phyloP scores from a whole-genome alignment of 306 rosid species.

The Cicer yamashitae region DNA sequence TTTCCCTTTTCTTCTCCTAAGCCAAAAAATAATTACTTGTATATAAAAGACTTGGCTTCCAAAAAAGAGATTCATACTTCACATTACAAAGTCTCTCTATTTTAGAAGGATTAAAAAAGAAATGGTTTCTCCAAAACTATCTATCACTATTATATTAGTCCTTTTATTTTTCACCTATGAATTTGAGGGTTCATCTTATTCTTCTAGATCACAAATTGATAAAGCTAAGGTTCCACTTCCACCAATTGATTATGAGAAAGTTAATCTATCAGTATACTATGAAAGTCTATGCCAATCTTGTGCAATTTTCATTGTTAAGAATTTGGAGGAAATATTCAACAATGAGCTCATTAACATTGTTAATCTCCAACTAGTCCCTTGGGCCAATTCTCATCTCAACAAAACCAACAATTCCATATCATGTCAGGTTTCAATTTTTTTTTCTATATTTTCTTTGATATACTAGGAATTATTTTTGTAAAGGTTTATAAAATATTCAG shows the following conservation, averaged over 20 bases:
- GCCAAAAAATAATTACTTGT: no score
- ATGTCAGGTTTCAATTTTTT: constrained; percentile 61
- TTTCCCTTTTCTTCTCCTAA: no score
- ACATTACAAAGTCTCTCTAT: background rate
- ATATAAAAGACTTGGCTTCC: constrained; percentile 4
- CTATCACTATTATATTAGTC: constrained; percentile 32
- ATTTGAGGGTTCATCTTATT: constrained; percentile 38
- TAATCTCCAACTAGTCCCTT: constrained; percentile 65
- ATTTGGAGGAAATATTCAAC: constrained; percentile 52
- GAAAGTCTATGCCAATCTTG: constrained; percentile 49
- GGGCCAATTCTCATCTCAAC: constrained; percentile 53
- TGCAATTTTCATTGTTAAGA: constrained; percentile 53
- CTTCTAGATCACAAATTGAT: constrained; percentile 29
- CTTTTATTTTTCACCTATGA: constrained; percentile 45
- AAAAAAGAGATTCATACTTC: constrained; percentile 26
- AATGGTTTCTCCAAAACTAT: constrained; percentile 49
- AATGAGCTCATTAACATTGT: constrained; percentile 52
- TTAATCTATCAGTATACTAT: constrained; percentile 63
- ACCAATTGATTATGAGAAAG: constrained; percentile 46
- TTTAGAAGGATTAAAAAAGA: background rate
- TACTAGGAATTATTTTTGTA: background rate
- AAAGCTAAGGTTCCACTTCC: background rate
- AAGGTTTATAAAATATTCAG: background rate
- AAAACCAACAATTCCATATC: constrained; percentile 44
- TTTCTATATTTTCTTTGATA: background rate